Evolutionary conservation across 352 stramenopile species (phyloP), one percentile per base, ranked within the genome.

Genomic region (Globisporangium echinulatum): DNA sequence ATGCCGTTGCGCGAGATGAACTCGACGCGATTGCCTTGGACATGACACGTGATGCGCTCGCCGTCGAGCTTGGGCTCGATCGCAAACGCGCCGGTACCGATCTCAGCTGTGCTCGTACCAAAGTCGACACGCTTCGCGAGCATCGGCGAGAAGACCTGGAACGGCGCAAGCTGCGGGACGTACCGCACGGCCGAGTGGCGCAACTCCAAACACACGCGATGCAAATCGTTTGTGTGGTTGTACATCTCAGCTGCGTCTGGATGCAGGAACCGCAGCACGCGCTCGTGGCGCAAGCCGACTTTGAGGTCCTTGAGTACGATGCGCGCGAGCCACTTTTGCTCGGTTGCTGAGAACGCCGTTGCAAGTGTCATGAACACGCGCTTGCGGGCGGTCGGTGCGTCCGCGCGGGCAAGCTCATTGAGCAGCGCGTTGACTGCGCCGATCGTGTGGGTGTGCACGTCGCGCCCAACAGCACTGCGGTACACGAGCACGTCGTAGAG

Each of bases 281-380:
- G 72, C 59, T 95, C 84, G 62, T 95, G 82, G 17, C 76, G 77
- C 33, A 95, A 51, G 11, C 85, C 85, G 60, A 95, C 85, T 67
- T 95, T 95, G 17, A 95, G 68, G 48, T 93, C 84, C 43, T 93
- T 95, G n/a, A 94, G 75, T 49, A 95, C 64, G 33, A 92, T 75
- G 43, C 84, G 84, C 39, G 91, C 70, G 51, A 93, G 71, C 82
- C 82, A 95, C 65, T 95, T 95, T 49, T 93, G 83, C 58, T 93
- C 85, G 17, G 72, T 66, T 40, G 83, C 78, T 0, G 75, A 66
- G 61, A 86, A 94, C 56, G 87, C 76, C n/a, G 83, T 93, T 25
- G 79, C 76, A 14, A 94, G 66, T 36, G 67, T 74, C 76, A 93
- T 86, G 33, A 94, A 76, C 38, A 91, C 71, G 33, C 73, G 68